A percentile compares a stretch with the other conserved stretches of the same genome.
Conservation (phyloP, 192 early-diverging fungal species). For the Backusella westeae region DNA sequence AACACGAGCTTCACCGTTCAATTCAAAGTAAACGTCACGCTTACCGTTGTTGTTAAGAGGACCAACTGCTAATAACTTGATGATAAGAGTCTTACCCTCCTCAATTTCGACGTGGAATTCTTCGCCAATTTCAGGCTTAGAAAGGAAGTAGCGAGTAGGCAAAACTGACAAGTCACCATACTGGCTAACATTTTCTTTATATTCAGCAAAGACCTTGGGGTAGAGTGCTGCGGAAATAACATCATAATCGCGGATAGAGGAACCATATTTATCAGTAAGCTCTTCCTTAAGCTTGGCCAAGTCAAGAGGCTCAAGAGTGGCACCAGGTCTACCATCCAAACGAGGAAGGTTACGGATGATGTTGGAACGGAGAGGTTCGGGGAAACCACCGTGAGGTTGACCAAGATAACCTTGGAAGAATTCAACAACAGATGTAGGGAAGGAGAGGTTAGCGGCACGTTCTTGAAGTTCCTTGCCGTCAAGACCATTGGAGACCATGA, state of each 20-base stretch:
- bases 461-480: constrained; percentile 71
- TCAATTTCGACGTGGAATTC: constrained; percentile 88
- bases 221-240: constrained; percentile 89
- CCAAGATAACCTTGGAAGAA: constrained; percentile 97
- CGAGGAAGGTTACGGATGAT: constrained; percentile 77
- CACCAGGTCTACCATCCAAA: constrained; percentile 86
- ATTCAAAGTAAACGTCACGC: constrained; percentile 93
- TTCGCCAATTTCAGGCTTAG: constrained; percentile 82
- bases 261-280: constrained; percentile 80
- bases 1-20: constrained; percentile 93
- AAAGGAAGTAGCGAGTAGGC: constrained; percentile 90
- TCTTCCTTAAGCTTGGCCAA: constrained; percentile 69
- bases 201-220: constrained; percentile 91
- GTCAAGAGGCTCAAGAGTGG: constrained; percentile 75
- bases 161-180: constrained; percentile 88
- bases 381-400: constrained; percentile 93
- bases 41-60: constrained; percentile 74
- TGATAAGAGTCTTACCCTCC: constrained; percentile 85
- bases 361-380: constrained; percentile 79
- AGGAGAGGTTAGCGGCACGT: constrained; percentile 76
- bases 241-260: constrained; percentile 81
- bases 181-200: constrained; percentile 63
- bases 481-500: constrained; percentile 92
- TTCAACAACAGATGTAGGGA: constrained; percentile 93
- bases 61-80: constrained; percentile 89